Evolutionary conservation across 306 rosid genomes (phyloP).

Genomic region (Cucurbita moschata): DNA sequence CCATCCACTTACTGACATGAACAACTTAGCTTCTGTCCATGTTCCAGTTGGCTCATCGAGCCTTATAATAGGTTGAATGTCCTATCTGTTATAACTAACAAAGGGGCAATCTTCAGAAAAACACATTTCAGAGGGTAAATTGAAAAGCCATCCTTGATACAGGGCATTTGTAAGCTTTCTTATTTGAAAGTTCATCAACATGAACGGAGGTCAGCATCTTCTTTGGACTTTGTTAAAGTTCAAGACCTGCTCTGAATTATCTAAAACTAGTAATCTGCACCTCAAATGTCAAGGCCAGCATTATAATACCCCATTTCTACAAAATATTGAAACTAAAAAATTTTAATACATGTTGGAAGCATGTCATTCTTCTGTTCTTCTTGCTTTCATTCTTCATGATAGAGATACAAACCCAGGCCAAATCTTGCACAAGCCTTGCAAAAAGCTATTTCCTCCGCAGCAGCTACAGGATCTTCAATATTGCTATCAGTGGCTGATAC

Average conservation of each 20-base stretch:
- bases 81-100: not conserved
- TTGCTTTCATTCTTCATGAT: conserved; percentile 50
- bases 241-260: not conserved
- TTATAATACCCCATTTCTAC: not conserved
- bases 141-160: not conserved
- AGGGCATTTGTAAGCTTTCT: not conserved
- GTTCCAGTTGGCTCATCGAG: not conserved
- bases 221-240: not conserved
- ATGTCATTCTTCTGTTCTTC: not conserved
- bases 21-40: too few relatives aligned
- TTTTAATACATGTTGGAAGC: not conserved
- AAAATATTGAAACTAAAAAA: not conserved
- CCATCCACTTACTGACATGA: too few relatives aligned
- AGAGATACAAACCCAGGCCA: conserved; percentile 92
- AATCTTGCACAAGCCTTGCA: conserved; percentile 96
- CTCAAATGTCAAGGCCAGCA: not conserved
- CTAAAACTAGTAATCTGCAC: not conserved
- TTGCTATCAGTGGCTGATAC: conserved; percentile 35
- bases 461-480: conserved; percentile 69
- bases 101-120: not conserved
- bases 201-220: not conserved
- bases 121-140: not conserved
- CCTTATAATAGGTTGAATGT: not conserved
- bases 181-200: not conserved
- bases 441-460: conserved; percentile 93